These are phyloP conservation scores for Neofusicoccum kwambonambiense DNA, from an alignment of 2,329 filamentous ascomycete genomes.

Conservation along the genomic window DNA sequence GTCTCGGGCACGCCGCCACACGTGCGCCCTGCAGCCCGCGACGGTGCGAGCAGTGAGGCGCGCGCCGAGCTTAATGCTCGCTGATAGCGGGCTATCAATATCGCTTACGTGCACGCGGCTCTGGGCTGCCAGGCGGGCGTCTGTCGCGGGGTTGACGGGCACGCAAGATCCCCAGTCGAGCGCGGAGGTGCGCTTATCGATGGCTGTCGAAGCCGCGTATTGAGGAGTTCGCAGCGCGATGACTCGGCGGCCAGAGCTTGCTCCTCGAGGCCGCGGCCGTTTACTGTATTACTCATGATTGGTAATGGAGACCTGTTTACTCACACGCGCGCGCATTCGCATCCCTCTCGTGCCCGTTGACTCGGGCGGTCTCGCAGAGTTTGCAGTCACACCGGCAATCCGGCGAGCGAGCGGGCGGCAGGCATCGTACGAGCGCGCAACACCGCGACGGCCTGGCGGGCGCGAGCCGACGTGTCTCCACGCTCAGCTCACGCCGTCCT, in stretches of 20 bases:
- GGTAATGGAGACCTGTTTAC: neutral
- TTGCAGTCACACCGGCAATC: neutral
- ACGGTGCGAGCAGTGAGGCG: neutral
- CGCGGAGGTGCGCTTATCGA: constrained; percentile 11
- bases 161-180: neutral
- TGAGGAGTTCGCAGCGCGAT: neutral
- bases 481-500: constrained; percentile 4
- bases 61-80: neutral
- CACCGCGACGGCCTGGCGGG: neutral
- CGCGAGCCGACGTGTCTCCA: neutral
- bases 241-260: neutral
- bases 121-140: neutral
- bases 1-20: constrained; percentile 8
- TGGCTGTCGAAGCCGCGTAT: neutral
- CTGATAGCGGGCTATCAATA: neutral
- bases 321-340: neutral
- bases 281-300: neutral
- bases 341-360: neutral
- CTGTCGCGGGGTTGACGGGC: constrained; percentile 1
- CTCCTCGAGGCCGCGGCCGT: neutral
- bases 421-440: constrained; percentile 5
- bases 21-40: neutral
- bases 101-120: neutral
- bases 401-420: neutral
- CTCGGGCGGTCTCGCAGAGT: neutral